A percentile compares a stretch with the other conserved stretches of the same genome.
phyloP scores from a whole-genome alignment of 768 basidiomycete species.

The Hygrophorus russula region DNA sequence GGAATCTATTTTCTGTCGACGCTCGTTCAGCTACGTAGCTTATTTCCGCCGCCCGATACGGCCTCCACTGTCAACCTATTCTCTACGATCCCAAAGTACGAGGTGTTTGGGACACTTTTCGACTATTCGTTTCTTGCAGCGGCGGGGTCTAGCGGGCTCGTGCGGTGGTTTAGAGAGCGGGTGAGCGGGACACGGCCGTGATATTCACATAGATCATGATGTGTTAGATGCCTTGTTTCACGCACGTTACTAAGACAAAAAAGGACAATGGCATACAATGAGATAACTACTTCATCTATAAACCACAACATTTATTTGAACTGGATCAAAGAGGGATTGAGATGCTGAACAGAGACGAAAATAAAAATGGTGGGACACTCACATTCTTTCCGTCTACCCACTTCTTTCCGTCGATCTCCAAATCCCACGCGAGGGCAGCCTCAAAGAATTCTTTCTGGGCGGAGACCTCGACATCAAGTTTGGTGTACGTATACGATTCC shows the following conservation, averaged over 20 bases:
- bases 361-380: constrained; percentile 23
- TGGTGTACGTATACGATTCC: constrained; percentile 78
- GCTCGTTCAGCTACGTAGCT: constrained; percentile 69
- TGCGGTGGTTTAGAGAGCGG: constrained; percentile 46
- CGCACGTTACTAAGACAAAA: not conserved
- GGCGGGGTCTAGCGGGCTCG: constrained; percentile 33
- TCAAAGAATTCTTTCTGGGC: constrained; percentile 88
- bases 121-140: constrained; percentile 61
- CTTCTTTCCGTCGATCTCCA: constrained; percentile 78
- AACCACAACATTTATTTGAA: constrained; percentile 28
- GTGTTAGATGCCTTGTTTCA: too few species aligned
- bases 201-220: too few species aligned
- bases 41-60: constrained; percentile 55
- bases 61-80: constrained; percentile 40
- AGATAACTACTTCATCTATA: too few species aligned
- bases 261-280: not conserved
- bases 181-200: constrained; percentile 20
- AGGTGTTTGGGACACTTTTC: constrained; percentile 64
- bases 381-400: constrained; percentile 90
- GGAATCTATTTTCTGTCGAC: constrained; percentile 79
- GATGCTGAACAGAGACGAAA: constrained; percentile 5
- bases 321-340: constrained; percentile 9
- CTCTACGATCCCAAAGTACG: constrained; percentile 59
- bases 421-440: constrained; percentile 88
- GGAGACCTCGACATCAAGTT: constrained; percentile 61